phyloP scores from a whole-genome alignment of 2,329 filamentous ascomycete species.

The Didymosphaeria variabile region DNA sequence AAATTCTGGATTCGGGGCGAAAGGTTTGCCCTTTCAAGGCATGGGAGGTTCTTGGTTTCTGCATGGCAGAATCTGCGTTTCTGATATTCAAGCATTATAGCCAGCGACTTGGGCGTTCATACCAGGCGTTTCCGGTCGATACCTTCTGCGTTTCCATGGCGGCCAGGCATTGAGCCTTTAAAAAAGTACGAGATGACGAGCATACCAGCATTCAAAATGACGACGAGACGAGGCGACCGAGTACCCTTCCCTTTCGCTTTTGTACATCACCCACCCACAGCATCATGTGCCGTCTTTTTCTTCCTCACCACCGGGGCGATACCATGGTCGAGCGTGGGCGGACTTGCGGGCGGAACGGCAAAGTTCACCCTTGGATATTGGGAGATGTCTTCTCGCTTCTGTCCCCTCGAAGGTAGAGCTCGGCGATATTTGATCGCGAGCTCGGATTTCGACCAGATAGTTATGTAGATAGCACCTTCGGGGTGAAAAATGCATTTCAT shows the following conservation, averaged over 20 bases:
- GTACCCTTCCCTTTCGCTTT: conserved; percentile 21
- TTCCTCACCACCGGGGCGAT: not conserved
- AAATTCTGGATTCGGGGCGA: not conserved
- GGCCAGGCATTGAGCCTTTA: conserved; percentile 19
- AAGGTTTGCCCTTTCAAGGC: not conserved
- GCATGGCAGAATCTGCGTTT: conserved; percentile 14
- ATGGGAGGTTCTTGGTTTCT: conserved; percentile 12
- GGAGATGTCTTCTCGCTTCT: conserved; percentile 3
- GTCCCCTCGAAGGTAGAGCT: not conserved
- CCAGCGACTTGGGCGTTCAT: conserved; percentile 44
- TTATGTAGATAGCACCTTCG: conserved; percentile 15
- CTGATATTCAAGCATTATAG: conserved; percentile 46
- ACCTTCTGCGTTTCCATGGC: conserved; percentile 8
- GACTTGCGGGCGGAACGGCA: not conserved
- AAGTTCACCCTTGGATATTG: not conserved
- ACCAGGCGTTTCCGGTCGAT: conserved; percentile 30
- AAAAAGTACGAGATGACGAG: conserved; percentile 46
- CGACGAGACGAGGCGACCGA: conserved; percentile 29
- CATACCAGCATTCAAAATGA: conserved; percentile 34
- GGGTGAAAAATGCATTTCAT: conserved; percentile 12
- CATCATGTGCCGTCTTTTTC: not conserved
- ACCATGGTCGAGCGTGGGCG: not conserved
- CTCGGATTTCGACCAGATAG: conserved; percentile 5
- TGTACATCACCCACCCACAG: conserved; percentile 29
- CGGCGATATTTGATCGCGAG: conserved; percentile 8